phyloP scores from a whole-genome alignment of 306 rosid species.

The Corylus heterophylla region DNA sequence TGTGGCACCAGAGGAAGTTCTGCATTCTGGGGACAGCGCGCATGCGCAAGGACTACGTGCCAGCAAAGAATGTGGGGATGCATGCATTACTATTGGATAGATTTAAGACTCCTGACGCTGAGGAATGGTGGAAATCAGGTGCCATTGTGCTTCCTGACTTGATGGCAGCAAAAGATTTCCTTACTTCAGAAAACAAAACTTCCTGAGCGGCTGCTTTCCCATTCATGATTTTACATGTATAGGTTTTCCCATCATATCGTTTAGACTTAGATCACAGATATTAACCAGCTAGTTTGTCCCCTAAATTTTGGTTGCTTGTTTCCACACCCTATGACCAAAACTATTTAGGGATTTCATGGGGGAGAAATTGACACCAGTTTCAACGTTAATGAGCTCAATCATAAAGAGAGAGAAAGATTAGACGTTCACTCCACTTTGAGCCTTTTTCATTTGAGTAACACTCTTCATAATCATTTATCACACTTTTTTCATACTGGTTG shows the following conservation, averaged over 20 bases:
- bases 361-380: too few relatives aligned
- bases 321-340: neutral
- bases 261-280: neutral
- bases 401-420: too few relatives aligned
- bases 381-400: too few relatives aligned
- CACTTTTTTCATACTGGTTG: too few relatives aligned
- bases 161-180: constrained; percentile 57
- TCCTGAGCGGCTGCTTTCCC: constrained; percentile 15
- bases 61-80: constrained; percentile 91
- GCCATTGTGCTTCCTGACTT: constrained; percentile 76
- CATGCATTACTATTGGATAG: constrained; percentile 82
- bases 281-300: neutral
- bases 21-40: constrained; percentile 95
- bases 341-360: too few relatives aligned
- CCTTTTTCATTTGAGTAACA: too few relatives aligned
- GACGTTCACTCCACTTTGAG: too few relatives aligned
- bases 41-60: constrained; percentile 83
- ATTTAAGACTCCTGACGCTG: constrained; percentile 83
- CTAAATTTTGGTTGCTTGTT: neutral
- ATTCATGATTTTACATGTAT: neutral
- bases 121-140: constrained; percentile 77
- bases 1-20: constrained; percentile 57
- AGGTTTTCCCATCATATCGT: neutral
- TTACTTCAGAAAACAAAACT: constrained; percentile 52
- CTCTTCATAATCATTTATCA: too few relatives aligned